These are phyloP conservation scores for Pythium chondricola DNA, from an alignment of 352 stramenopile species.

Conservation along the genomic window DNA sequence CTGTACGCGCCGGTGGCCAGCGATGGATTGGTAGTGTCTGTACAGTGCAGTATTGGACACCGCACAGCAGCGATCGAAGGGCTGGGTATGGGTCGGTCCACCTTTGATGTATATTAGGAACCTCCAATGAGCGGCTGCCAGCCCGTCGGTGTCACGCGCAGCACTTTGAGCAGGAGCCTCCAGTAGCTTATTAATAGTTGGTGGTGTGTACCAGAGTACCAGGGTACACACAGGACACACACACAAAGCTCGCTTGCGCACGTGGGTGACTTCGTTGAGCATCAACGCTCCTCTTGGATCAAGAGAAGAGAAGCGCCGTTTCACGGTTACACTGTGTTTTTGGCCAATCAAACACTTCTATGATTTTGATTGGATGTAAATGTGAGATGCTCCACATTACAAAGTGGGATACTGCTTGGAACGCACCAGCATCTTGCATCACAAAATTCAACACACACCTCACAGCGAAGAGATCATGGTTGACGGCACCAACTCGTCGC, in stretches of 20 bases:
- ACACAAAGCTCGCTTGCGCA: no score
- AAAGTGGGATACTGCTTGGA: constrained; percentile 1
- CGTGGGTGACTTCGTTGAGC: no score
- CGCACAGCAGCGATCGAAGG: no score
- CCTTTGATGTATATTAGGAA: constrained; percentile 6
- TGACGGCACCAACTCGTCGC: background rate
- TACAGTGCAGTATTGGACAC: no score
- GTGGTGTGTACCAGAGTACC: no score
- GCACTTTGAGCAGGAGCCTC: background rate
- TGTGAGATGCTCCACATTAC: background rate
- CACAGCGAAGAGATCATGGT: constrained; percentile 4
- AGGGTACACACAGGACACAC: no score
- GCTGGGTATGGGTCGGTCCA: no score
- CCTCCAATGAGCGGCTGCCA: constrained; percentile 3
- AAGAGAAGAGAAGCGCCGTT: background rate
- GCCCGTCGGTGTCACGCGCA: constrained; percentile 6
- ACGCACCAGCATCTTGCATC: constrained; percentile 2
- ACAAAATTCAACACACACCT: no score
- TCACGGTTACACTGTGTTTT: constrained; percentile 6
- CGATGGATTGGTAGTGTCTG: no score
- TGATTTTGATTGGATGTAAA: no score
- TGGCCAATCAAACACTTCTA: constrained; percentile 14
- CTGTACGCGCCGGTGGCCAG: no score
- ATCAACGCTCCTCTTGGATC: no score
- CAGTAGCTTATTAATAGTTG: background rate